Evolutionary conservation across 305 asterid species (phyloP).

Genomic region (Plantago coronopus): DNA sequence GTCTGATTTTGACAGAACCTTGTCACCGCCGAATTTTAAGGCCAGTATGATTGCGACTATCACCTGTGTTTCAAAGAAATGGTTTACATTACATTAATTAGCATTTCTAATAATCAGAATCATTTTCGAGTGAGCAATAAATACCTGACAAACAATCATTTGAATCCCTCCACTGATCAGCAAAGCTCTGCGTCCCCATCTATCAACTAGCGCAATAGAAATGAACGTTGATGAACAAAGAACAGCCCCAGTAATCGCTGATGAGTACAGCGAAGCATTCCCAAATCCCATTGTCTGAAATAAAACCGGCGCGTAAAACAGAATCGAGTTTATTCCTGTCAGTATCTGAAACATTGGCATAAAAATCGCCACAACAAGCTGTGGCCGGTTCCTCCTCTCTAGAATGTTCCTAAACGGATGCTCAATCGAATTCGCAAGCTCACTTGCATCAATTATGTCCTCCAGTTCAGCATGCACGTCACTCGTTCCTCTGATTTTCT

Average conservation of each 20-base stretch:
- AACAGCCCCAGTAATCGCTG: slow-evolving; percentile 91
- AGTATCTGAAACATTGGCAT: slow-evolving; percentile 89
- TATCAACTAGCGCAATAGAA: slow-evolving; percentile 76
- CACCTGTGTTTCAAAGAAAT: no score
- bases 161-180: slow-evolving; percentile 77
- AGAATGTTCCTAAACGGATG: slow-evolving; percentile 80
- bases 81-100: no score
- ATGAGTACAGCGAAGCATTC: slow-evolving; percentile 70
- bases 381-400: slow-evolving; percentile 64
- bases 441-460: slow-evolving; percentile 85
- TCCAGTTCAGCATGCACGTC: slow-evolving; percentile 70
- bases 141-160: slow-evolving; percentile 79
- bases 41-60: slow-evolving; percentile 65
- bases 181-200: slow-evolving; percentile 64
- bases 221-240: slow-evolving; percentile 68
- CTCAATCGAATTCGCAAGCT: slow-evolving; percentile 57
- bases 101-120: no score
- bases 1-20: slow-evolving; percentile 54
- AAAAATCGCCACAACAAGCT: slow-evolving; percentile 70
- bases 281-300: slow-evolving; percentile 80
- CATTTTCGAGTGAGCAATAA: no score
- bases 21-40: slow-evolving; percentile 52
- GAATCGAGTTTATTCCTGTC: slow-evolving; percentile 87
- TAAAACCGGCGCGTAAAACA: slow-evolving; percentile 87
- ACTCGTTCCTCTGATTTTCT: slow-evolving; percentile 70